Evolutionary conservation across 2,329 filamentous ascomycete species (phyloP), one percentile per base, ranked within the genome.

Genomic region (Colletotrichum cereale): DNA sequence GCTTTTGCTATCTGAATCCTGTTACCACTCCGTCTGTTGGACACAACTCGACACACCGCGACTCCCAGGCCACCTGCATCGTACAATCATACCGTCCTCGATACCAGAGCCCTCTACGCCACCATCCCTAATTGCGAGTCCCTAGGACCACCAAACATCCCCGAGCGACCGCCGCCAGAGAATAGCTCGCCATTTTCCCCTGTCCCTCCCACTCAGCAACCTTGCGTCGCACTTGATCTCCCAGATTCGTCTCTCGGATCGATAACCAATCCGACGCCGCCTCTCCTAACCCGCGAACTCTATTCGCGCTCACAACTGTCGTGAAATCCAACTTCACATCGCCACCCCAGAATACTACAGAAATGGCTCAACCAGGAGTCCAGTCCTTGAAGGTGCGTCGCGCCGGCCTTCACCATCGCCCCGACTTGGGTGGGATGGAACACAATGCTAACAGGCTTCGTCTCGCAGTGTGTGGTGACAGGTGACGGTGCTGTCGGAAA

Each of bases 401-500:
- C 72, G 62, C 56, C 60, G 64, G 58, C 58, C 66, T 71, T 50
- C 47, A 24, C 52, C 55, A 56, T 67, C 62, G 26, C 36, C 38
- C 48, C 61, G 58, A 60, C 42, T 16, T 34, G 29, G 31, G 24
- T n/a, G n/a, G 50, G 18, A 38, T 34, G 26, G 24, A 48, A 38
- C 26, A 36, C 21, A 69, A 40, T 26, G 52, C 69, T 65, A 65
- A 72, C 40, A 21, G 31, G 26, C 12, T 63, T 31, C 47, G 47
- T 29, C 72, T 70, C 79, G 72, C 77, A 98, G 95, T 99, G 96
- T 84, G 96, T 99, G 82, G 96, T 99, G 81, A 98, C 96, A 74
- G 96, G 96, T 86, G 96, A 99, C 84, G 96, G 96, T 93, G 96
- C 96, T 82, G 96, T 99, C 79, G 96, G 96, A 84, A 99, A 99